A percentile compares a stretch with the other conserved stretches of the same genome.
Conservation (phyloP, 495 filamentous ascomycete species). For the Penicillium nucicola region DNA sequence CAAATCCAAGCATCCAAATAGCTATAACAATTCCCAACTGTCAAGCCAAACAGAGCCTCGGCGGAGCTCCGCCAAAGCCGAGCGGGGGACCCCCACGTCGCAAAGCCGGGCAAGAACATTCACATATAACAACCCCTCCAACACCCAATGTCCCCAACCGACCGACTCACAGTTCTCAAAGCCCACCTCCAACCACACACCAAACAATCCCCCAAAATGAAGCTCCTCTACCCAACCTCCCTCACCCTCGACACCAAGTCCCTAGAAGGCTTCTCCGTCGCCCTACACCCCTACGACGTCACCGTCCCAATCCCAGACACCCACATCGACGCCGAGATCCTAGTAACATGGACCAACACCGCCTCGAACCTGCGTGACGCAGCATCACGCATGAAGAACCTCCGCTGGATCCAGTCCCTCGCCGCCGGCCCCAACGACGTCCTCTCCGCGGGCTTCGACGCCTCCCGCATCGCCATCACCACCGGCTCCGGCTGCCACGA, state of each 20-base stretch:
- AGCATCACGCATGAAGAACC: conserved; percentile 41
- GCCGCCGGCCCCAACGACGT: conserved; percentile 63
- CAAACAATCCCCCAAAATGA: conserved; percentile 35
- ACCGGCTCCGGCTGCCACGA: conserved; percentile 62
- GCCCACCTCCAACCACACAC: background rate
- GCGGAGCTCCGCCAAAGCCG: conserved; percentile 1
- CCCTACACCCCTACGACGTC: conserved; percentile 54
- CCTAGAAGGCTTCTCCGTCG: conserved; percentile 50
- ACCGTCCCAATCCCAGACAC: conserved; percentile 47
- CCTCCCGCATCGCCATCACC: conserved; percentile 36
- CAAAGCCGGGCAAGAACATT: background rate
- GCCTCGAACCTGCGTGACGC: conserved; percentile 51
- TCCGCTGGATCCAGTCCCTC: conserved; percentile 60
- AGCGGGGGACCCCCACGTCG: conserved; percentile 2
- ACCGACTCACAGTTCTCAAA: background rate
- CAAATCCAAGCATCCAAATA: too few relatives aligned
- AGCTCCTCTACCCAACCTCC: conserved; percentile 61
- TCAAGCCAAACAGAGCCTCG: background rate
- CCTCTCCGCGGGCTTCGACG: conserved; percentile 53
- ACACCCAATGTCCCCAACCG: background rate
- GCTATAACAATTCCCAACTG: too few relatives aligned
- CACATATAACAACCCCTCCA: background rate
- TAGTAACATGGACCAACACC: conserved; percentile 57
- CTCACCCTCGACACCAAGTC: conserved; percentile 45
- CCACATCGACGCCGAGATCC: conserved; percentile 50